Percentiles rank a stretch among this genome's conserved stretches.
These are phyloP conservation scores for Emergomyces orientalis DNA, from an alignment of 2,329 filamentous ascomycete species.

Conservation along the genomic window DNA sequence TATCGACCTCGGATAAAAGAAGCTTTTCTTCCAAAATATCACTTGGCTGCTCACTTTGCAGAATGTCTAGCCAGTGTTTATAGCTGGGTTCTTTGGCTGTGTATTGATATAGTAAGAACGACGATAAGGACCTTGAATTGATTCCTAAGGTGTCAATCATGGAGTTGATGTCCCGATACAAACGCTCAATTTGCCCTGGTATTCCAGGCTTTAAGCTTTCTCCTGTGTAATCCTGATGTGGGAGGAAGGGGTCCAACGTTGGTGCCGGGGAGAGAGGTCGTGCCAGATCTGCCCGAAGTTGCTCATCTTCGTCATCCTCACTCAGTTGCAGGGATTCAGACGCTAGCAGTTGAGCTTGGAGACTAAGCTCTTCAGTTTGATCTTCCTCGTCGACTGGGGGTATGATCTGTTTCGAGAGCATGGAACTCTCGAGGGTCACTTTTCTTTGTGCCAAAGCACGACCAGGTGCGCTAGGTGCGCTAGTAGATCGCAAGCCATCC, in stretches of 20 bases:
- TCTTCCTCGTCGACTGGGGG: constrained; percentile 22
- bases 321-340: constrained; percentile 31
- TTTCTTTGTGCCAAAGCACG: constrained; percentile 35
- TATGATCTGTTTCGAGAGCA: constrained; percentile 21
- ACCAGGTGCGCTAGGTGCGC: constrained; percentile 30
- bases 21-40: constrained; percentile 64
- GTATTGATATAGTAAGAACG: constrained; percentile 45
- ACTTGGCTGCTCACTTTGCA: constrained; percentile 45
- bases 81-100: constrained; percentile 40
- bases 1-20: constrained; percentile 65
- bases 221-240: constrained; percentile 39
- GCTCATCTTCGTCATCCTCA: constrained; percentile 42
- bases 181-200: constrained; percentile 41
- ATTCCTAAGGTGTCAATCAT: constrained; percentile 92
- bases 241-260: constrained; percentile 41
- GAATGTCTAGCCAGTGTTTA: constrained; percentile 37
- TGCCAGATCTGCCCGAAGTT: constrained; percentile 37
- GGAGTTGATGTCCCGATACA: constrained; percentile 49
- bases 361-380: constrained; percentile 23
- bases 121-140: constrained; percentile 60
- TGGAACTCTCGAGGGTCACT: constrained; percentile 28
- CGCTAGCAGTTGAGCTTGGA: constrained; percentile 26
- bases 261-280: constrained; percentile 35
- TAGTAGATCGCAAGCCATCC: constrained; percentile 30
- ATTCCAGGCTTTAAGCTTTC: constrained; percentile 39